phyloP scores from a whole-genome alignment of 768 basidiomycete genomes.

The Hygrocybe punicea region DNA sequence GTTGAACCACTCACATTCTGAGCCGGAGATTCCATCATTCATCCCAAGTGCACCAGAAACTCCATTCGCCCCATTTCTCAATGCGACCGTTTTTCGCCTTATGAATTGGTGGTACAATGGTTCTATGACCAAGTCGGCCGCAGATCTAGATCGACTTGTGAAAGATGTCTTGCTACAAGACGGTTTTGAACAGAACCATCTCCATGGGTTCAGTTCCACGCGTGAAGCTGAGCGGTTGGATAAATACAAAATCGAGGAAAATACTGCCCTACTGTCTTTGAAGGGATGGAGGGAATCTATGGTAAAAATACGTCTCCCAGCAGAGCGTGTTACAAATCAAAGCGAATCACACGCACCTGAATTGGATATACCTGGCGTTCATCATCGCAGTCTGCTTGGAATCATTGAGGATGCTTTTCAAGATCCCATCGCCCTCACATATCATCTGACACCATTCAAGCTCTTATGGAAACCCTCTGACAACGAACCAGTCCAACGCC shows the following conservation, averaged over 20 bases:
- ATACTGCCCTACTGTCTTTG: slow-evolving; percentile 8
- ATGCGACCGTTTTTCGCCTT: no score
- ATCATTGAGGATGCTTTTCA: slow-evolving; percentile 15
- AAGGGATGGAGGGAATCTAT: slow-evolving; percentile 20
- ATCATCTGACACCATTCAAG: slow-evolving; percentile 21
- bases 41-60: not conserved
- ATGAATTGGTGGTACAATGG: slow-evolving; percentile 32
- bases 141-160: slow-evolving; percentile 27
- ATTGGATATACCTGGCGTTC: slow-evolving; percentile 20
- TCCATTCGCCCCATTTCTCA: slow-evolving; percentile 23
- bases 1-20: slow-evolving; percentile 10
- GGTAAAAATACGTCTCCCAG: slow-evolving; percentile 30
- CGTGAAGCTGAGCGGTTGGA: slow-evolving; percentile 16
- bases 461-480: slow-evolving; percentile 11
- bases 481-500: slow-evolving; percentile 1
- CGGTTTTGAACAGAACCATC: slow-evolving; percentile 20
- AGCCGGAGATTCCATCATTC: no score
- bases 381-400: slow-evolving; percentile 15
- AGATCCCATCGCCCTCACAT: not conserved
- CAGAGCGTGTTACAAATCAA: slow-evolving; percentile 10
- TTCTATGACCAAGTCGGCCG: slow-evolving; percentile 27
- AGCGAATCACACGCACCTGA: slow-evolving; percentile 15
- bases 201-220: slow-evolving; percentile 16
- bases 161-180: slow-evolving; percentile 21
- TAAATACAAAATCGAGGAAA: not conserved